A percentile compares a stretch with the other conserved stretches of the same genome.
These are phyloP conservation scores for Komagataella pastoris DNA, from an alignment of 805 yeast species.

Conservation along the genomic window DNA sequence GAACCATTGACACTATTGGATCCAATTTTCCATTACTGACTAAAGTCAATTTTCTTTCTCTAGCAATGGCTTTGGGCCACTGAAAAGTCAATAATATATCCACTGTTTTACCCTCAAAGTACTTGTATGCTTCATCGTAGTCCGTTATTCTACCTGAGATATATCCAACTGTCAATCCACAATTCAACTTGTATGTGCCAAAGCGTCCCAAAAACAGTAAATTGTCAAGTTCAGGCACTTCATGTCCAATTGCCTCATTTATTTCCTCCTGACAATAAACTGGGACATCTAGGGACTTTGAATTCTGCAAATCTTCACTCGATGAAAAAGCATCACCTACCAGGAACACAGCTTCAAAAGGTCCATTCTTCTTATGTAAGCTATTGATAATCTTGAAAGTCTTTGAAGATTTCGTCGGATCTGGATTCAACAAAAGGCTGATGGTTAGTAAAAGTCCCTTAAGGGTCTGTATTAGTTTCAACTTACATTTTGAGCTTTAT, in stretches of 20 bases:
- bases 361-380: slow-evolving; percentile 47
- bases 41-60: slow-evolving; percentile 25
- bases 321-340: slow-evolving; percentile 29
- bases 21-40: slow-evolving; percentile 35
- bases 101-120: slow-evolving; percentile 14
- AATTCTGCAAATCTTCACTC: slow-evolving; percentile 4
- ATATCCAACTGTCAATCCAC: slow-evolving; percentile 36
- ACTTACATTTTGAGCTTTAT: neutral
- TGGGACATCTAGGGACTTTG: slow-evolving; percentile 7
- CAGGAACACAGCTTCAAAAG: slow-evolving; percentile 42
- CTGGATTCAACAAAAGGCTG: slow-evolving; percentile 31
- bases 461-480: too few species aligned
- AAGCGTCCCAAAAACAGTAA: slow-evolving; percentile 18
- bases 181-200: slow-evolving; percentile 25
- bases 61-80: slow-evolving; percentile 47
- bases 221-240: slow-evolving; percentile 6
- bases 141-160: slow-evolving; percentile 21
- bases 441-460: neutral
- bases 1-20: slow-evolving; percentile 22
- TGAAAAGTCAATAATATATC: slow-evolving; percentile 48
- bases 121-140: slow-evolving; percentile 6
- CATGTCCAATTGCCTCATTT: slow-evolving; percentile 1
- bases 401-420: slow-evolving; percentile 25
- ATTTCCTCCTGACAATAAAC: slow-evolving; percentile 13
- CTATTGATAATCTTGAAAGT: slow-evolving; percentile 30